Evolutionary conservation across 2,329 filamentous ascomycete genomes (phyloP).

Genomic region (Ceratocystis cacaofunesta): DNA sequence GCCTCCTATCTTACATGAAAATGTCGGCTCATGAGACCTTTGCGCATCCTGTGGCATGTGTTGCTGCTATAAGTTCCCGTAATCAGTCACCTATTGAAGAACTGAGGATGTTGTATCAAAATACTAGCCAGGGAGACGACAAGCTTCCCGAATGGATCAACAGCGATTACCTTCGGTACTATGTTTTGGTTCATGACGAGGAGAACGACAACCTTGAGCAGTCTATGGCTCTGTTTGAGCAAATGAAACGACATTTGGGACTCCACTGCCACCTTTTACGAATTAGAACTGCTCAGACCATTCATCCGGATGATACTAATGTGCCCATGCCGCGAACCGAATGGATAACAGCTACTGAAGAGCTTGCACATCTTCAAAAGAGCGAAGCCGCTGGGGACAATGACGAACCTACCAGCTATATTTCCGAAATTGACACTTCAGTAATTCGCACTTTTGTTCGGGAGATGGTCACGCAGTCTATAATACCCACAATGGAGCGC

Average conservation of each 20-base stretch:
- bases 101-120: slow-evolving; percentile 65
- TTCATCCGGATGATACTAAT: slow-evolving; percentile 83
- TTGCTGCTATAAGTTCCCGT: slow-evolving; percentile 87
- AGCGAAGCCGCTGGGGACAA: slow-evolving; percentile 52
- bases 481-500: slow-evolving; percentile 92
- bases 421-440: slow-evolving; percentile 84
- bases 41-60: slow-evolving; percentile 80
- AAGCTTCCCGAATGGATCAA: slow-evolving; percentile 74
- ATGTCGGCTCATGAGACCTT: slow-evolving; percentile 83
- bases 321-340: slow-evolving; percentile 65
- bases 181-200: slow-evolving; percentile 91
- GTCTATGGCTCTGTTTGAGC: slow-evolving; percentile 81
- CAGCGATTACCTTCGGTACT: slow-evolving; percentile 85
- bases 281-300: slow-evolving; percentile 69
- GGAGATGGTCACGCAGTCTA: slow-evolving; percentile 88
- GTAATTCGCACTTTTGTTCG: slow-evolving; percentile 80
- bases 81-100: slow-evolving; percentile 76
- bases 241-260: slow-evolving; percentile 98
- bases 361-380: slow-evolving; percentile 58
- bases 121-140: slow-evolving; percentile 63
- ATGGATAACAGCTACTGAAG: slow-evolving; percentile 80
- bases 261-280: slow-evolving; percentile 86
- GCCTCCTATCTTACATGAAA: slow-evolving; percentile 65
- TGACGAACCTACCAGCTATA: slow-evolving; percentile 57
- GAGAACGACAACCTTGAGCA: slow-evolving; percentile 84